These are phyloP conservation scores for Penicillium thymicola DNA, from an alignment of 2,329 filamentous ascomycete species.

Conservation along the genomic window DNA sequence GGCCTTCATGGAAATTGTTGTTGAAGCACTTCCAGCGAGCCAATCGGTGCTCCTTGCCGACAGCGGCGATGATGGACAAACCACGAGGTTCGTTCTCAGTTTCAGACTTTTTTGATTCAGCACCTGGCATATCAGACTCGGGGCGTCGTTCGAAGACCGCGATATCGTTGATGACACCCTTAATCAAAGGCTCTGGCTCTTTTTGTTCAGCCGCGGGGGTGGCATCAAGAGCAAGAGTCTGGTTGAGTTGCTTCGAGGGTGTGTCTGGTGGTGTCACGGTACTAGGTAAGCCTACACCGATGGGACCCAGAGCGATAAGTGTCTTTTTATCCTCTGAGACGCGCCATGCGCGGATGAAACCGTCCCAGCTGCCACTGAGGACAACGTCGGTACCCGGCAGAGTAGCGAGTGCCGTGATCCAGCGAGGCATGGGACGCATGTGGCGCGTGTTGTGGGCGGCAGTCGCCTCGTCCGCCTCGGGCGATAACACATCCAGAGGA, in stretches of 20 bases:
- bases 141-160: conserved; percentile 76
- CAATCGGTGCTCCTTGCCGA: conserved; percentile 81
- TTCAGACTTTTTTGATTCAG: conserved; percentile 23
- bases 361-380: conserved; percentile 92
- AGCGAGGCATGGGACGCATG: conserved; percentile 66
- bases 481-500: conserved; percentile 65
- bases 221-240: conserved; percentile 30
- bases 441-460: conserved; percentile 43
- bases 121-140: conserved; percentile 24
- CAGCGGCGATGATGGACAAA: conserved; percentile 77
- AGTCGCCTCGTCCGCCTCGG: conserved; percentile 63
- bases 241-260: conserved; percentile 35
- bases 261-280: conserved; percentile 24
- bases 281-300: conserved; percentile 46
- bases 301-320: conserved; percentile 67
- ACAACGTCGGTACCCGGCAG: conserved; percentile 89
- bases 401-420: conserved; percentile 83
- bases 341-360: conserved; percentile 78
- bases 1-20: conserved; percentile 37
- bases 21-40: conserved; percentile 68
- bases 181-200: conserved; percentile 46
- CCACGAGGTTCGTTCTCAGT: conserved; percentile 53
- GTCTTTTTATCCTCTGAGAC: conserved; percentile 78
- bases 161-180: conserved; percentile 84
- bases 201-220: conserved; percentile 21